These are phyloP conservation scores for Marasmius fiardii DNA, from an alignment of 1,284 basidiomycete species.

Conservation along the genomic window DNA sequence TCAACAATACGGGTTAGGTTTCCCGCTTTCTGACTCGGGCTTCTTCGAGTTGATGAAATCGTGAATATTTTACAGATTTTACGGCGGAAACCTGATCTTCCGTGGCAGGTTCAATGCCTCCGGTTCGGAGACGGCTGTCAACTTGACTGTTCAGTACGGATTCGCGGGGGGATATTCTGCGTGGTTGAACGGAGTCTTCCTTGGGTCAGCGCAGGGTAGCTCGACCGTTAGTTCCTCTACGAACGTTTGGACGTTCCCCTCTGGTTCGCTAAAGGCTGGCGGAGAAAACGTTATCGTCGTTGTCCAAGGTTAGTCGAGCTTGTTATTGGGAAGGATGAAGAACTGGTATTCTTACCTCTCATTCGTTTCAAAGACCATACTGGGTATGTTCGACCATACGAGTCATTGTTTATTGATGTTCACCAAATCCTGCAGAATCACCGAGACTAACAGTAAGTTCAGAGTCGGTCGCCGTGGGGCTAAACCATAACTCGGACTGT, in stretches of 20 bases:
- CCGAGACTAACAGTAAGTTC: too few species aligned
- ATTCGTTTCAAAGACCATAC: too few species aligned
- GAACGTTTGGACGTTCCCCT: slow-evolving; percentile 37
- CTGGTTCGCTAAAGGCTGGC: slow-evolving; percentile 29
- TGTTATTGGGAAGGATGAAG: background rate
- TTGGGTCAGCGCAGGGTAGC: slow-evolving; percentile 45
- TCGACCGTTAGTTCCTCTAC: slow-evolving; percentile 38
- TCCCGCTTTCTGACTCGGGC: background rate
- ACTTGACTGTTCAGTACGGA: slow-evolving; percentile 44
- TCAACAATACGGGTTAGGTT: slow-evolving; percentile 45
- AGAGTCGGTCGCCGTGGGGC: slow-evolving; percentile 8
- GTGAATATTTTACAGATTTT: slow-evolving; percentile 35
- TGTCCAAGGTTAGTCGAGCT: slow-evolving; percentile 37
- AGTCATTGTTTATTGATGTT: too few species aligned
- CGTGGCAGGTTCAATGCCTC: slow-evolving; percentile 48
- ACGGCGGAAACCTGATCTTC: slow-evolving; percentile 47
- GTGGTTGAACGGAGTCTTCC: slow-evolving; percentile 48
- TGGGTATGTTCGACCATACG: too few species aligned
- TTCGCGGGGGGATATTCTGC: slow-evolving; percentile 48
- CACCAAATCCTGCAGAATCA: too few species aligned
- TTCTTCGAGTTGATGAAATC: background rate
- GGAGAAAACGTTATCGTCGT: slow-evolving; percentile 46
- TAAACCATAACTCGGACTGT: slow-evolving; percentile 16
- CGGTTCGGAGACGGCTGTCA: slow-evolving; percentile 39
- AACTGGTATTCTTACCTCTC: too few species aligned